Conservation (phyloP, 2,329 filamentous ascomycete genomes). For the Laburnicola sp. region DNA sequence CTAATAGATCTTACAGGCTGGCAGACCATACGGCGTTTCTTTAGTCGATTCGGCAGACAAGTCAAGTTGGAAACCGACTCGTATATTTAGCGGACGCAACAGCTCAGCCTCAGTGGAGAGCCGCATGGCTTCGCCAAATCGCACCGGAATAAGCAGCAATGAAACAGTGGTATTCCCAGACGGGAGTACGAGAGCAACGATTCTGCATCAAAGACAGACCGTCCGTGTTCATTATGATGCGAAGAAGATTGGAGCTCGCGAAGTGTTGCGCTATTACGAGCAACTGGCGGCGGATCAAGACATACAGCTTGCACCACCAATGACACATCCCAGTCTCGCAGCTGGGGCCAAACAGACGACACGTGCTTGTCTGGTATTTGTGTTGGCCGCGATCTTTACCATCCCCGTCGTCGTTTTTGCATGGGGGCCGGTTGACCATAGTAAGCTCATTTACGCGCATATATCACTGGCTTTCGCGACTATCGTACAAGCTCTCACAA, state of each 20-base stretch:
- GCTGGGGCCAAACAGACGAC: constrained; percentile 59
- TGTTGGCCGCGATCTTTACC: constrained; percentile 42
- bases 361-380: constrained; percentile 49
- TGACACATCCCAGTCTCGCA: constrained; percentile 51
- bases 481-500: constrained; percentile 64
- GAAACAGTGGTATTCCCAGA: neutral
- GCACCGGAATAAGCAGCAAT: neutral
- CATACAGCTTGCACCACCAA: constrained; percentile 51
- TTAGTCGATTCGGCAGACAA: constrained; percentile 22
- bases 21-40: constrained; percentile 45
- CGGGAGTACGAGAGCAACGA: constrained; percentile 26
- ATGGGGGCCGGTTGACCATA: constrained; percentile 63
- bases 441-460: constrained; percentile 54
- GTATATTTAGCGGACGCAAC: constrained; percentile 20
- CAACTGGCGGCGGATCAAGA: constrained; percentile 28
- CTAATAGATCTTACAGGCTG: constrained; percentile 16
- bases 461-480: constrained; percentile 66
- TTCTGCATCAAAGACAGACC: constrained; percentile 11
- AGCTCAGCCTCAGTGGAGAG: constrained; percentile 9
- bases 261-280: constrained; percentile 46
- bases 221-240: constrained; percentile 55
- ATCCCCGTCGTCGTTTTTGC: constrained; percentile 62
- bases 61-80: constrained; percentile 28
- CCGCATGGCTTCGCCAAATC: neutral
- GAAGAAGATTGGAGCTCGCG: constrained; percentile 53